phyloP scores from a whole-genome alignment of 1,284 basidiomycete species.

The Laetiporus sulphureus region DNA sequence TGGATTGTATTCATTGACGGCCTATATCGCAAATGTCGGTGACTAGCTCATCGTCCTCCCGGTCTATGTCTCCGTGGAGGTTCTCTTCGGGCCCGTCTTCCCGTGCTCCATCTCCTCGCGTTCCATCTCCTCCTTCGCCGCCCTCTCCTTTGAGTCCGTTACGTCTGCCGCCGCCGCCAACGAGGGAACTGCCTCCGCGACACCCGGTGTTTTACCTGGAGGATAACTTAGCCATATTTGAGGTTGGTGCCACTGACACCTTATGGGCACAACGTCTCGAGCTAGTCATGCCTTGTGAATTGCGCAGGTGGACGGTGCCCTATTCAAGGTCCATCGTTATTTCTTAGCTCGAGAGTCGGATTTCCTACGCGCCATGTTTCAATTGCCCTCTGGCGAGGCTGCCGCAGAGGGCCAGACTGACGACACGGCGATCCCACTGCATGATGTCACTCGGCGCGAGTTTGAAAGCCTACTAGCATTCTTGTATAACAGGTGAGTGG shows the following conservation, averaged over 20 bases:
- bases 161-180: neutral
- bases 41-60: no score
- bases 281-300: neutral
- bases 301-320: constrained; percentile 24
- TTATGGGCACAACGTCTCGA: neutral
- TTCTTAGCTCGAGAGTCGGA: constrained; percentile 16
- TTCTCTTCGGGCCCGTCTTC: no score
- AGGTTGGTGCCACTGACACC: neutral
- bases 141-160: neutral
- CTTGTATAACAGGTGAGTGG: constrained; percentile 13
- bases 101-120: neutral
- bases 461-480: constrained; percentile 13
- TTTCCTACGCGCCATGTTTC: constrained; percentile 12
- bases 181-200: neutral
- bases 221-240: no score
- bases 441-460: constrained; percentile 8
- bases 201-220: neutral
- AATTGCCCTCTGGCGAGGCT: constrained; percentile 4
- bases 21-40: no score
- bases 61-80: no score
- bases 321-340: constrained; percentile 28
- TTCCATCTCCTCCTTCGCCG: neutral
- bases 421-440: constrained; percentile 8
- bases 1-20: no score
- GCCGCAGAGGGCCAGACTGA: constrained; percentile 10